These are phyloP conservation scores for Phytophthora cactorum DNA, from an alignment of 352 stramenopile genomes.

Conservation along the genomic window DNA sequence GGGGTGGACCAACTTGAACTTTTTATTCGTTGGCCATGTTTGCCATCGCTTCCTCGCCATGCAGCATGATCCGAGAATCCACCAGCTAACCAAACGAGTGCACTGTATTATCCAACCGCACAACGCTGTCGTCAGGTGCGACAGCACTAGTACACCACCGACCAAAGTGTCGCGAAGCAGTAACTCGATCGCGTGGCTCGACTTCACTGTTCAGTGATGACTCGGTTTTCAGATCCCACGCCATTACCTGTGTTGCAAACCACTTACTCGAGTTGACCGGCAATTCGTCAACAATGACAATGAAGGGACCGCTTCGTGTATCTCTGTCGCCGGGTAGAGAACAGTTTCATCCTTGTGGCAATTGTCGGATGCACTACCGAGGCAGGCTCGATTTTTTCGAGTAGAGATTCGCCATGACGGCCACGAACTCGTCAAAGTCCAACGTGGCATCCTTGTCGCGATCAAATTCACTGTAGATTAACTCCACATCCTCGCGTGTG, in stretches of 20 bases:
- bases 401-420: conserved; percentile 63
- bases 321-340: conserved; percentile 16
- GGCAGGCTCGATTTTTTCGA: conserved; percentile 17
- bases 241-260: conserved; percentile 16
- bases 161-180: neutral
- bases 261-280: neutral
- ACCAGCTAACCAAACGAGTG: conserved; percentile 3
- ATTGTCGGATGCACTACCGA: neutral
- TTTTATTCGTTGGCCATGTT: conserved; percentile 18
- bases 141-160: neutral
- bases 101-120: conserved; percentile 23
- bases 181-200: too few species aligned
- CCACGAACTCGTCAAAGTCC: conserved; percentile 76
- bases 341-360: neutral
- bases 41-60: conserved; percentile 6
- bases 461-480: conserved; percentile 67
- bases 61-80: conserved; percentile 15
- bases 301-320: neutral
- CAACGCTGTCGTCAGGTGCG: conserved; percentile 3
- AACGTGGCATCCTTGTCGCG: conserved; percentile 54
- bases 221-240: neutral
- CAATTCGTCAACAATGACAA: neutral
- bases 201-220: neutral
- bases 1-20: conserved; percentile 21
- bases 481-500: conserved; percentile 62